A percentile compares a stretch with the other conserved stretches of the same genome.
phyloP scores from a whole-genome alignment of 2,329 filamentous ascomycete species.

The Sclerotinia minor region DNA sequence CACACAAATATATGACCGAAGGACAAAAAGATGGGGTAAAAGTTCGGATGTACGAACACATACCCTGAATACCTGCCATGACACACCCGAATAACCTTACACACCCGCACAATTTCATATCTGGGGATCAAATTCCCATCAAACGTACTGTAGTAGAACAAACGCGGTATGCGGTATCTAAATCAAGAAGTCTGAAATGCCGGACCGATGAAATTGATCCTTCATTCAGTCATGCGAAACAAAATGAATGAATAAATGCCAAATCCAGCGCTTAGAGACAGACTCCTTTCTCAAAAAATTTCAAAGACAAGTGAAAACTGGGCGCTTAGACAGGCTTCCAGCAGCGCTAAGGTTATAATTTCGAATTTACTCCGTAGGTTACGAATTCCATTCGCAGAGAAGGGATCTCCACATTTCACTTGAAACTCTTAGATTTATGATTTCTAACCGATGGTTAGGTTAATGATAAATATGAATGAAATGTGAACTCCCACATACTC shows the following conservation, averaged over 20 bases:
- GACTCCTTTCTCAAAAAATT: neutral
- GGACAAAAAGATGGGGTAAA: neutral
- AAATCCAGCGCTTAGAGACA: conserved; percentile 5
- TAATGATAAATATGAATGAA: too few species aligned
- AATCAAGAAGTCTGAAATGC: too few species aligned
- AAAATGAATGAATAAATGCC: too few species aligned
- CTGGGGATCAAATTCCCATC: neutral
- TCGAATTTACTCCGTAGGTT: too few species aligned
- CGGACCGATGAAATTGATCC: too few species aligned
- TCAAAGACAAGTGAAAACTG: neutral
- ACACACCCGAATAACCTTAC: too few species aligned
- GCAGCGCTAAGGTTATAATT: neutral
- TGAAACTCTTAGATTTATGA: neutral
- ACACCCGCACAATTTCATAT: neutral
- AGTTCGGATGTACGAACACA: neutral
- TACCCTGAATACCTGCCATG: neutral
- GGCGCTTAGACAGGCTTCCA: conserved; percentile 5
- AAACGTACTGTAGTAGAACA: neutral
- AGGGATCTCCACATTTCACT: neutral
- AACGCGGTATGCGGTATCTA: neutral
- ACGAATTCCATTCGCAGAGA: neutral
- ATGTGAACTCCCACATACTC: neutral
- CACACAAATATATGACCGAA: conserved; percentile 4
- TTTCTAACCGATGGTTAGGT: neutral
- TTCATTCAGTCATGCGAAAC: too few species aligned